Evolutionary conservation across 257 asterid species (phyloP), one percentile per base, ranked within the genome.

Genomic region (Solanum chiquidenum): DNA sequence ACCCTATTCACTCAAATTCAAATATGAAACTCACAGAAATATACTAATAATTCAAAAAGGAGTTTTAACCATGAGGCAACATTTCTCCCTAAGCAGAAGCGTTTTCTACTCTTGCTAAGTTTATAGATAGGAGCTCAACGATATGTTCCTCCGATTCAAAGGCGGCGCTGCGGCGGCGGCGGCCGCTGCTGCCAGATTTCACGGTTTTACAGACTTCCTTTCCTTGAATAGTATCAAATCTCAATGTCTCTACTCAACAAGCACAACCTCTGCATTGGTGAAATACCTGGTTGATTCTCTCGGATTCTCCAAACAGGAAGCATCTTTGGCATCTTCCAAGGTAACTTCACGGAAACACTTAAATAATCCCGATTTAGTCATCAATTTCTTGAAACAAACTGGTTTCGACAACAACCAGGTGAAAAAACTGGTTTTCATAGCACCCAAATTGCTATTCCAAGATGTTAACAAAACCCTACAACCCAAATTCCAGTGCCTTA

Each of bases 221-320:
- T 74, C 83, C 42, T 71, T 71, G 25, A 7, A 23, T 12, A 40
- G 55, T 75, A 38, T 75, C 55, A 38, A 23, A 6, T 75, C 83
- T 40, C 83, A 38, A 23, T 38, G 16, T 38, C 6, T n/a, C 58
- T 75, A 75, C 34, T 40, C 84, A 77, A n/a, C 62, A 40, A 40
- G 4, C 46, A 12, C 71, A 1, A 1, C 5, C 12, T 7, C 29
- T 12, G 25, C 1, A 5, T 35, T 89, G 88, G 89, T 33, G 76
- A 64, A 83, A 9, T 89, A 72, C 38, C 55, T 86, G 1, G 80
- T 73, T 21, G 86, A 89, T 52, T 87, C 91, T 6, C 74, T 89
- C 2, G 90, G 89, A 8, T 86, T 89, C 44, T 89, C 90, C 40
- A 38, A 13, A 20, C 35, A 71, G 40, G 88, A 69, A 46, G 88